Evolutionary conservation across 2,329 filamentous ascomycete species (phyloP), one percentile per base, ranked within the genome.

Genomic region (Bipolaris bicolor): DNA sequence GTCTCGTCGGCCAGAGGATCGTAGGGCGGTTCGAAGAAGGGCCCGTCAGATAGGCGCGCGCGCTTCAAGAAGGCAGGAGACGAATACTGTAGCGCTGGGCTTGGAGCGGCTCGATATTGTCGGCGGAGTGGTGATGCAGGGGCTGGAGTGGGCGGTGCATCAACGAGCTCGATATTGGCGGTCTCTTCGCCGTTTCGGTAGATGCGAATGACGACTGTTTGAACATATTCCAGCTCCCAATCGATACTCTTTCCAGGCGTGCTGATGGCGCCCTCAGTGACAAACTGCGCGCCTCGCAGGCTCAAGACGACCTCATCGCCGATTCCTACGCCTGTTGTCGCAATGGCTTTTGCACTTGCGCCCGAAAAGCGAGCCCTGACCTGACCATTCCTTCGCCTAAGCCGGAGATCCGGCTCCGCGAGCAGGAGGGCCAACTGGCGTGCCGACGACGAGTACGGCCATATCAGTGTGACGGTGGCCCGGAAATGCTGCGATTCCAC

Each of bases 381-480:
- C 76, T 97, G 92, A 11, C 94, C 94, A 64, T 86, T 89, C 39
- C 84, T 82, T 61, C 87, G 86, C 54, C 94, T 90, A 49, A 94
- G 82, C 46, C 91, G 89, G 69, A 93, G 90, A 74, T 97, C 92
- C 44, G 88, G 87, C 68, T 97, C 93, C 44, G 90, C 90, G 33
- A 98, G 84, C 18, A 96, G 84, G 49, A 97, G 88, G 24, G 91
- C 89, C 64, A 92, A 84, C 37, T 87, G 87, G 51, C 84, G 85
- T 29, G 85, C 89, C 24, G 91, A 86, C 20, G 89, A 90, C 63
- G 90, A 97, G 76, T 91, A 97, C 0, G 94, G 94, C 93, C 94
- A 98, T 56, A 91, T 88, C 34, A 98, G 86, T 7, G 92, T 94
- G 20, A 97, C 86, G 15, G 90, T 82, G 37, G 90, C 92, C 56